phyloP scores from a whole-genome alignment of 257 asterid genomes.

The Salvia rosmarinus region DNA sequence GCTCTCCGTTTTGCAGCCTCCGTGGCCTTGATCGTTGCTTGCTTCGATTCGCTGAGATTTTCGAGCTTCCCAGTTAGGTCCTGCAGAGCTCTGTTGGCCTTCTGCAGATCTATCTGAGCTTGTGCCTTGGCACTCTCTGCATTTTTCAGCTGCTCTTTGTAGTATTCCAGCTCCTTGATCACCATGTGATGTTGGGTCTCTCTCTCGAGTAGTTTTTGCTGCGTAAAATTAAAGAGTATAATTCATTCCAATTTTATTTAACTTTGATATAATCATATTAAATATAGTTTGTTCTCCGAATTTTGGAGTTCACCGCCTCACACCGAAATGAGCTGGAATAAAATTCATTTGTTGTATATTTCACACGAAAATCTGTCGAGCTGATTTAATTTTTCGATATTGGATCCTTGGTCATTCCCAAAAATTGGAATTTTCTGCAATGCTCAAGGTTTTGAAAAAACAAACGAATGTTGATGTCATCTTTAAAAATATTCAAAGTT shows the following conservation, averaged over 20 bases:
- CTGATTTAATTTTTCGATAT: too few relatives aligned
- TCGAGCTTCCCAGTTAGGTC: constrained; percentile 81
- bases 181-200: constrained; percentile 84
- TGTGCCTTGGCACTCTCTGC: constrained; percentile 57
- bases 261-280: too few relatives aligned
- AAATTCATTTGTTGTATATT: too few relatives aligned
- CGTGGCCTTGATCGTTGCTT: constrained; percentile 61
- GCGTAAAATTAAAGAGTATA: constrained; percentile 10
- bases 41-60: constrained; percentile 77
- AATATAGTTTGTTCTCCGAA: too few relatives aligned
- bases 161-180: constrained; percentile 61
- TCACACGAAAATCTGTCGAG: too few relatives aligned
- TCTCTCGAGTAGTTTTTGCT: constrained; percentile 81
- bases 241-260: neutral
- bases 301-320: too few relatives aligned
- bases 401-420: too few relatives aligned
- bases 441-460: too few relatives aligned
- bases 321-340: too few relatives aligned
- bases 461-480: too few relatives aligned
- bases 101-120: constrained; percentile 61
- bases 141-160: constrained; percentile 58
- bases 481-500: too few relatives aligned
- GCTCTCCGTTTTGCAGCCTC: constrained; percentile 60
- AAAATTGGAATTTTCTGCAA: too few relatives aligned
- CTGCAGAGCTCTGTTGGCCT: constrained; percentile 63